These are phyloP conservation scores for Polytrichum formosum DNA, from an alignment of 225 moss, liverwort and hornwort genomes.

Conservation along the genomic window DNA sequence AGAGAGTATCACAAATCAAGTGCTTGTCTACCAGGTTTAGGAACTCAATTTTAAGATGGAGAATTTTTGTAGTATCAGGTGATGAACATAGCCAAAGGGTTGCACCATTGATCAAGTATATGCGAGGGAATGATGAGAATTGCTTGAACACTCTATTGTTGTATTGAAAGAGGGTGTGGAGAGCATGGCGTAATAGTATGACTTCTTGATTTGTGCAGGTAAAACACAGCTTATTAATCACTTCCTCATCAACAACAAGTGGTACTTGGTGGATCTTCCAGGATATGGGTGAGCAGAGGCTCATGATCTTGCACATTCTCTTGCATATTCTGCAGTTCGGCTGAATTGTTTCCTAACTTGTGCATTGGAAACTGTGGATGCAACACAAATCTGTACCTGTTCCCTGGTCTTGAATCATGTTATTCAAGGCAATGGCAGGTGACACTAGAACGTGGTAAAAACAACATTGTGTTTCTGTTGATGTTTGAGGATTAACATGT, in stretches of 20 bases:
- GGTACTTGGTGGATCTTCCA: constrained; percentile 97
- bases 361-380: not conserved
- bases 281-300: constrained; percentile 76
- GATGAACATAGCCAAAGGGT: too few species aligned
- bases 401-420: not conserved
- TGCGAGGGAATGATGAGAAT: too few species aligned
- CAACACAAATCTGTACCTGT: not conserved
- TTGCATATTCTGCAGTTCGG: constrained; percentile 3
- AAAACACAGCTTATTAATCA: constrained; percentile 99
- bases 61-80: too few species aligned
- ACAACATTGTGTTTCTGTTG: not conserved
- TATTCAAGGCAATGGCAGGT: not conserved
- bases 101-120: too few species aligned
- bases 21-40: too few species aligned
- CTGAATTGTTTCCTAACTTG: not conserved
- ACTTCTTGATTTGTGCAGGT: constrained; percentile 46
- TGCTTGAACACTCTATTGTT: not conserved
- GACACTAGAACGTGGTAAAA: not conserved
- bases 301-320: not conserved
- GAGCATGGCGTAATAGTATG: not conserved
- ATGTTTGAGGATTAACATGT: too few species aligned
- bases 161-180: not conserved
- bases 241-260: constrained; percentile 79
- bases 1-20: too few species aligned
- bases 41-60: too few species aligned